Evolutionary conservation across 139 green algal species (phyloP).

Genomic region (Asterochloris erici): DNA sequence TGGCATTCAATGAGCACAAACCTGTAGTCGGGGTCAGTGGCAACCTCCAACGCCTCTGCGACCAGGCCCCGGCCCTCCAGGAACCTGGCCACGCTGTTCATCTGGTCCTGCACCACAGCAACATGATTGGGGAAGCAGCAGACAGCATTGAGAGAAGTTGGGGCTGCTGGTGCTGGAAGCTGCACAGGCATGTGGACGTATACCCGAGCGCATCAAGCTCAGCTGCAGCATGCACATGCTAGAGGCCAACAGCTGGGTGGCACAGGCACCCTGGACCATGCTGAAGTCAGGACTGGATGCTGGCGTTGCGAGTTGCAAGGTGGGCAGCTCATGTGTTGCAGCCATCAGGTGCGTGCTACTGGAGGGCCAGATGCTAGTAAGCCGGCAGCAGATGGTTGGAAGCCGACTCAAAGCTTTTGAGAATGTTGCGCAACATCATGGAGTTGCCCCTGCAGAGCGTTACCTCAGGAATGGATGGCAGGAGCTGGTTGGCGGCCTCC

Average conservation of each 20-base stretch:
- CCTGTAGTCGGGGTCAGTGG: conserved; percentile 88
- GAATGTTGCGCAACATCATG: too few relatives aligned
- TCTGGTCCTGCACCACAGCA: conserved; percentile 50
- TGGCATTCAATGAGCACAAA: too few relatives aligned
- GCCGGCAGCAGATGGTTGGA: neutral
- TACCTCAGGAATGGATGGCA: conserved; percentile 53
- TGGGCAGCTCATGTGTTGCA: too few relatives aligned
- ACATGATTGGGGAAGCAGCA: too few relatives aligned
- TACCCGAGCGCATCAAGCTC: neutral
- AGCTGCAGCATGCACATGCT: neutral
- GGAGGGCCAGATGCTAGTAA: neutral
- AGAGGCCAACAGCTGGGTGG: neutral
- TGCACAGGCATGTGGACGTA: too few relatives aligned
- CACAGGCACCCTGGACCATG: too few relatives aligned
- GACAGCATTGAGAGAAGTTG: too few relatives aligned
- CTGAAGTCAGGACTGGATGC: too few relatives aligned
- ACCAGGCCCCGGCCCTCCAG: conserved; percentile 85
- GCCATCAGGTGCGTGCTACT: too few relatives aligned
- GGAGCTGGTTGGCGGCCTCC: conserved; percentile 58
- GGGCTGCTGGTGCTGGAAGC: too few relatives aligned
- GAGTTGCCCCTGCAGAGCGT: neutral
- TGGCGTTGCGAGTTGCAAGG: too few relatives aligned
- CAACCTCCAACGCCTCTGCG: conserved; percentile 84
- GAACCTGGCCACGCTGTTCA: conserved; percentile 89
- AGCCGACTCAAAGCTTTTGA: too few relatives aligned